Conservation (phyloP, 2,329 filamentous ascomycete species). For the Acarospora socialis region DNA sequence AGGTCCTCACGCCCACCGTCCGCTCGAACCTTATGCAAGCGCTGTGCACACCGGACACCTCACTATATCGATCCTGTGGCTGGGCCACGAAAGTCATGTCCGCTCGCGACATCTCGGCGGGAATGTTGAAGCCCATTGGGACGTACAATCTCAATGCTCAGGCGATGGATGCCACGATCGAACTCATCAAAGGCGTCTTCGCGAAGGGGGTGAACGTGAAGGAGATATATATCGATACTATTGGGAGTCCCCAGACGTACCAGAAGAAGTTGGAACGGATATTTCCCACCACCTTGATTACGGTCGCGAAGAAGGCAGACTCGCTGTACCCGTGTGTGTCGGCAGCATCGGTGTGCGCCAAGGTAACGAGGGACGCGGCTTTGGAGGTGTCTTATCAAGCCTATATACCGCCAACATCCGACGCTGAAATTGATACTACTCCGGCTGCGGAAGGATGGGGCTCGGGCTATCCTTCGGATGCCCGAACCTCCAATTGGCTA, state of each 20-base stretch:
- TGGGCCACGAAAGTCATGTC: constrained; percentile 76
- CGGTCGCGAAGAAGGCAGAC: constrained; percentile 82
- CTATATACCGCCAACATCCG: constrained; percentile 24
- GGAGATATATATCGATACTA: constrained; percentile 91
- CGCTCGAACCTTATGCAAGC: constrained; percentile 57
- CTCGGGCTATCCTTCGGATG: constrained; percentile 85
- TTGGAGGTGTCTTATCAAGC: constrained; percentile 62
- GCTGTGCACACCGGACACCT: constrained; percentile 51
- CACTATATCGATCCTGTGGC: constrained; percentile 52
- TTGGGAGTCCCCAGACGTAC: constrained; percentile 69
- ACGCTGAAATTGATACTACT: constrained; percentile 18
- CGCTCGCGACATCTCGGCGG: constrained; percentile 65
- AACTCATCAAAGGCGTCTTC: constrained; percentile 64
- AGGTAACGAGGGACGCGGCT: constrained; percentile 85
- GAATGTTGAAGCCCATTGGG: constrained; percentile 51
- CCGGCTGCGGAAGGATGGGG: constrained; percentile 51
- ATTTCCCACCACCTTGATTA: constrained; percentile 64
- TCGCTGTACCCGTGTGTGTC: constrained; percentile 84
- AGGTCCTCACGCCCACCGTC: constrained; percentile 69
- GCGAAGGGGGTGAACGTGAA: constrained; percentile 64
- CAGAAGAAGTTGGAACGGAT: constrained; percentile 70
- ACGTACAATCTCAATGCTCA: constrained; percentile 90
- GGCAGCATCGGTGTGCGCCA: constrained; percentile 86
- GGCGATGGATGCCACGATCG: constrained; percentile 81
- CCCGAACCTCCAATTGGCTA: constrained; percentile 66